These are phyloP conservation scores for Gymnopilus dilepis DNA, from an alignment of 768 basidiomycete species.

Conservation along the genomic window DNA sequence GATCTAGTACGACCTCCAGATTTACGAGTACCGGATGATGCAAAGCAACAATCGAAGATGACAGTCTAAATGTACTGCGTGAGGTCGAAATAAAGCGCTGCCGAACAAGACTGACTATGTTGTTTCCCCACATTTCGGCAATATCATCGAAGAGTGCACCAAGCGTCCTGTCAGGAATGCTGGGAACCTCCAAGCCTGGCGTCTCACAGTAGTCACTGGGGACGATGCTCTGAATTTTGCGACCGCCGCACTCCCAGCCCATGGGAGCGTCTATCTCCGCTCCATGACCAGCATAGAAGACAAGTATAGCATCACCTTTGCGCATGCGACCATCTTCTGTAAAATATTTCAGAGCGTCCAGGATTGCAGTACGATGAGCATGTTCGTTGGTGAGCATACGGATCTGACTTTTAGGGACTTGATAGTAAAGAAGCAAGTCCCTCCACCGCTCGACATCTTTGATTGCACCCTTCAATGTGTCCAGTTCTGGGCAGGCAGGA, in stretches of 20 bases:
- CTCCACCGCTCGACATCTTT: neutral
- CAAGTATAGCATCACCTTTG: neutral
- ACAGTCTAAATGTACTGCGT: slow-evolving; percentile 9
- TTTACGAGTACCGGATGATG: slow-evolving; percentile 18
- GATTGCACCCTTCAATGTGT: neutral
- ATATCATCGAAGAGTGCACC: slow-evolving; percentile 2
- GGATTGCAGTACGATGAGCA: neutral
- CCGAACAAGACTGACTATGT: neutral
- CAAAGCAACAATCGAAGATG: slow-evolving; percentile 21
- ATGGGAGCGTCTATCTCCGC: neutral
- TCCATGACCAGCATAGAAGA: slow-evolving; percentile 4
- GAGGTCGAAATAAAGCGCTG: no score
- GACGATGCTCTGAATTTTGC: neutral
- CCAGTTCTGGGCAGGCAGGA: neutral
- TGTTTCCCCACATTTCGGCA: neutral
- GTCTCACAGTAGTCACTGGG: neutral
- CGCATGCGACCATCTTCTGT: neutral
- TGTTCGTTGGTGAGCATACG: neutral
- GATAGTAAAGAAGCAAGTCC: neutral
- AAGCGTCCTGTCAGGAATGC: slow-evolving; percentile 2
- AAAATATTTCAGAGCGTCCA: neutral
- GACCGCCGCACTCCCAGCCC: neutral
- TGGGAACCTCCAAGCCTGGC: neutral
- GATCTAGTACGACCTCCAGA: neutral
- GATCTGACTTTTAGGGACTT: neutral